Conservation (phyloP, 345 rosid species). For the Isatis tinctoria region DNA sequence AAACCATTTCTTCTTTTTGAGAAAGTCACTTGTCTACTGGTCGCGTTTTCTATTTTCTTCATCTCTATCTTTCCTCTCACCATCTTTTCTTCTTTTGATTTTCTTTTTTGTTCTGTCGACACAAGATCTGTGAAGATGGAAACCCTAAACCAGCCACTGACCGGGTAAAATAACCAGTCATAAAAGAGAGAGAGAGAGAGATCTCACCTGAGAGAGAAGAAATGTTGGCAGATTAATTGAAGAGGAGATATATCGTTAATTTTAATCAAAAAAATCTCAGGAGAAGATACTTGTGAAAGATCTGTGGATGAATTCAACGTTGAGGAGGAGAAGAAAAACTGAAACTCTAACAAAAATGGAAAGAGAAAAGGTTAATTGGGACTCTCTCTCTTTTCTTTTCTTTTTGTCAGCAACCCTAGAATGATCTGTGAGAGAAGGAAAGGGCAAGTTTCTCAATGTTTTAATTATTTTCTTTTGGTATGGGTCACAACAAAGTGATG, state of each 20-base stretch:
- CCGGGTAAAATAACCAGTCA: not conserved
- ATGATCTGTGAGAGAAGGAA: constrained; percentile 21
- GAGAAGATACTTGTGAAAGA: not conserved
- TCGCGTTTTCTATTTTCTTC: constrained; percentile 35
- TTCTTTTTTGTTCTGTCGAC: not conserved
- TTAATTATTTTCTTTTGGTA: not conserved
- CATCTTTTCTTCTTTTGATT: constrained; percentile 22
- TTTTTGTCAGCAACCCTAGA: constrained; percentile 23
- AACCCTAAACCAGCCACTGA: constrained; percentile 1
- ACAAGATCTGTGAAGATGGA: constrained; percentile 22
- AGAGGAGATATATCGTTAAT: not conserved
- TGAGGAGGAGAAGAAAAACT: not conserved
- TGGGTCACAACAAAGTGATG: constrained; percentile 20
- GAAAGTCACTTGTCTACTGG: constrained; percentile 36
- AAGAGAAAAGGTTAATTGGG: constrained; percentile 20
- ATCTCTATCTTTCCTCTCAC: constrained; percentile 37
- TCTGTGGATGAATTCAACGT: not conserved
- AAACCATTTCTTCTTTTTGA: constrained; percentile 34
- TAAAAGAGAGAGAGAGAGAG: not conserved
- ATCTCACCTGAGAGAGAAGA: constrained; percentile 9
- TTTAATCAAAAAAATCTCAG: not conserved
- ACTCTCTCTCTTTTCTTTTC: not conserved
- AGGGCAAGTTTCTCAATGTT: constrained; percentile 17
- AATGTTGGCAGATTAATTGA: constrained; percentile 1
- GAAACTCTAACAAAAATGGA: constrained; percentile 16